phyloP scores from a whole-genome alignment of 192 early-diverging fungal species.

The Coemansia guatemalensis region DNA sequence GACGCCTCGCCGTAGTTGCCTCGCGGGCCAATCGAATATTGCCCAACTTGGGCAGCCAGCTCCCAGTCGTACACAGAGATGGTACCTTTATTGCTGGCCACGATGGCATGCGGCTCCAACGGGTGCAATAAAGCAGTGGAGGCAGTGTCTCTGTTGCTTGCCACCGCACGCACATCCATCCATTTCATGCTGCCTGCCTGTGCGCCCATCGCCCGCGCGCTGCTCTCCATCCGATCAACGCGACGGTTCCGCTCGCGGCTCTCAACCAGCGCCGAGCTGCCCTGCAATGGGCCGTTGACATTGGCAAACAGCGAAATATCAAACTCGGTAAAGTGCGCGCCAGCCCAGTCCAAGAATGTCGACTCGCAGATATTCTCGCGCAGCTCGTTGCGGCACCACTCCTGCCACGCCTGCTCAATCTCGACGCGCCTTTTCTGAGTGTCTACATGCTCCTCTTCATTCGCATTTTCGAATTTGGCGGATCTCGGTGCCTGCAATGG shows the following conservation, averaged over 20 bases:
- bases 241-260: slow-evolving; percentile 40
- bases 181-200: slow-evolving; percentile 31
- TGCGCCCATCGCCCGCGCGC: slow-evolving; percentile 22
- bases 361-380: slow-evolving; percentile 32
- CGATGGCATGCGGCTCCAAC: slow-evolving; percentile 81
- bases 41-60: slow-evolving; percentile 34
- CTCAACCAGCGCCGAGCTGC: slow-evolving; percentile 46
- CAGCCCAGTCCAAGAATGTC: slow-evolving; percentile 50
- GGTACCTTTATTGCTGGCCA: slow-evolving; percentile 68
- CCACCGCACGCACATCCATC: slow-evolving; percentile 41
- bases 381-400: slow-evolving; percentile 49
- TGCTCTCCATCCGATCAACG: slow-evolving; percentile 29
- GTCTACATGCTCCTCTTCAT: slow-evolving; percentile 11
- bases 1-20: background rate
- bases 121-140: slow-evolving; percentile 67
- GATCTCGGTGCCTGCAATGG: slow-evolving; percentile 2
- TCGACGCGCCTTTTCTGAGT: slow-evolving; percentile 4
- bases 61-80: slow-evolving; percentile 54
- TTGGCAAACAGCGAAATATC: slow-evolving; percentile 52
- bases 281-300: slow-evolving; percentile 42
- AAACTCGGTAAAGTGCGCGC: slow-evolving; percentile 52
- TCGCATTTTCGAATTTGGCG: slow-evolving; percentile 8
- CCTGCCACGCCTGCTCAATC: slow-evolving; percentile 41
- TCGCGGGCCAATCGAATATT: slow-evolving; percentile 19
- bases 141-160: slow-evolving; percentile 4